Percentiles rank a stretch among this genome's conserved stretches.
Conservation (phyloP, 495 filamentous ascomycete genomes). For the Aspergillus diversus region DNA sequence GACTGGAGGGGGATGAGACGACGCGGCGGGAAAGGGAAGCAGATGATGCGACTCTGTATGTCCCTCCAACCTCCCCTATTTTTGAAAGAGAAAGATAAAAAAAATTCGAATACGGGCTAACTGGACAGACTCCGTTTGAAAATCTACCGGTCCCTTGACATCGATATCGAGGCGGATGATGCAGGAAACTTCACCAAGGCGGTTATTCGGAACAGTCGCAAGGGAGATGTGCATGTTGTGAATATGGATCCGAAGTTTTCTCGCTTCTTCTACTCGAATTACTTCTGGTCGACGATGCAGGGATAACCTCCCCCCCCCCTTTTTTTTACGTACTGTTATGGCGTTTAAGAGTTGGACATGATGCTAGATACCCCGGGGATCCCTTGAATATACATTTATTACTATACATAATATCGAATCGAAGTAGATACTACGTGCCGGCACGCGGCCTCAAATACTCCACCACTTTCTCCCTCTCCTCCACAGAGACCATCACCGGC, state of each 20-base stretch:
- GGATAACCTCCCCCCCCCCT: constrained; percentile 22
- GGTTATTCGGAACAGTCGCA: constrained; percentile 81
- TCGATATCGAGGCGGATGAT: constrained; percentile 83
- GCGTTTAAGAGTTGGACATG: neutral
- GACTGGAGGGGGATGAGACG: constrained; percentile 61
- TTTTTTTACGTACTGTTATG: neutral
- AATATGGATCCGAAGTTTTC: constrained; percentile 94
- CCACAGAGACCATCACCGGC: constrained; percentile 28
- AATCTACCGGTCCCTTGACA: constrained; percentile 86
- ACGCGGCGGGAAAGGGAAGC: constrained; percentile 62
- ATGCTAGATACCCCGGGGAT: neutral
- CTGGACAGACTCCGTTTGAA: constrained; percentile 72
- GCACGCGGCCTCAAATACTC: constrained; percentile 7
- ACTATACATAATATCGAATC: constrained; percentile 3
- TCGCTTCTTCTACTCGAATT: constrained; percentile 90
- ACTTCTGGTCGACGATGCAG: constrained; percentile 91
- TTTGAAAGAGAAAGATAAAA: constrained; percentile 1
- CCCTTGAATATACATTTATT: neutral
- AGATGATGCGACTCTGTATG: constrained; percentile 60
- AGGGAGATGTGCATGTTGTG: constrained; percentile 92
- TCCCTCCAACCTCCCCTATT: constrained; percentile 6
- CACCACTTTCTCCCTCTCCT: constrained; percentile 30
- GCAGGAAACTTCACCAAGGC: constrained; percentile 84
- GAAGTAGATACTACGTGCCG: neutral
- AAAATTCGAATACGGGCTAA: constrained; percentile 14